Conservation (phyloP, 1,284 basidiomycete species). For the Heterobasidion parviporum region DNA sequence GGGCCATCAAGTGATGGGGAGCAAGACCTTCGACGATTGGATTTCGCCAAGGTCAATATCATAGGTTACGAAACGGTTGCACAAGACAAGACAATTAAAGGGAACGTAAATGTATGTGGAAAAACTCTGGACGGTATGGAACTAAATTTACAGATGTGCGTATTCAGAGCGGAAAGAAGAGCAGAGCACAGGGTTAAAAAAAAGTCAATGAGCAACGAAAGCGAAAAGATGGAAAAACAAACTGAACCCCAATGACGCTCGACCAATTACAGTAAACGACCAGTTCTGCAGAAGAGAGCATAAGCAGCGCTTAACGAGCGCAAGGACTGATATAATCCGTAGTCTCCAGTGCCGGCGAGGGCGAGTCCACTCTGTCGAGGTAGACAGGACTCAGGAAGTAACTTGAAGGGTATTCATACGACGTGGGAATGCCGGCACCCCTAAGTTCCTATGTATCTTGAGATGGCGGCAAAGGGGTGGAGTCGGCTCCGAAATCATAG, state of each 20-base stretch:
- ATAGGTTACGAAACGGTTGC: background rate
- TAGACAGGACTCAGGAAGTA: too few relatives aligned
- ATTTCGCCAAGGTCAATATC: too few relatives aligned
- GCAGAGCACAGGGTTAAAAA: background rate
- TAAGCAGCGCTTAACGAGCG: background rate
- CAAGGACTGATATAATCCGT: background rate
- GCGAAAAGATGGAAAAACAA: background rate
- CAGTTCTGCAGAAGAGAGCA: background rate
- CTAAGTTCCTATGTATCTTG: too few relatives aligned
- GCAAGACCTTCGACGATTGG: too few relatives aligned
- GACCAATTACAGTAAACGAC: too few relatives aligned
- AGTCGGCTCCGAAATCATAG: conserved; percentile 23
- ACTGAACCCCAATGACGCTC: background rate
- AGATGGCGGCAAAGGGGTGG: too few relatives aligned
- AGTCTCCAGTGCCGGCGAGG: too few relatives aligned
- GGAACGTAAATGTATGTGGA: background rate
- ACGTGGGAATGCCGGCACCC: too few relatives aligned
- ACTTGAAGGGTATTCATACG: too few relatives aligned
- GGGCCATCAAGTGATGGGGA: background rate
- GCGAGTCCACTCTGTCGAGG: too few relatives aligned
- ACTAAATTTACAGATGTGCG: background rate
- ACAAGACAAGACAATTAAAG: background rate
- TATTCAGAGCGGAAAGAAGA: background rate
- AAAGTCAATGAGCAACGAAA: background rate
- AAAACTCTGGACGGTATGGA: background rate